Evolutionary conservation across 2,329 filamentous ascomycete species (phyloP), one percentile per base, ranked within the genome.

Genomic region (Arthroderma sp.): DNA sequence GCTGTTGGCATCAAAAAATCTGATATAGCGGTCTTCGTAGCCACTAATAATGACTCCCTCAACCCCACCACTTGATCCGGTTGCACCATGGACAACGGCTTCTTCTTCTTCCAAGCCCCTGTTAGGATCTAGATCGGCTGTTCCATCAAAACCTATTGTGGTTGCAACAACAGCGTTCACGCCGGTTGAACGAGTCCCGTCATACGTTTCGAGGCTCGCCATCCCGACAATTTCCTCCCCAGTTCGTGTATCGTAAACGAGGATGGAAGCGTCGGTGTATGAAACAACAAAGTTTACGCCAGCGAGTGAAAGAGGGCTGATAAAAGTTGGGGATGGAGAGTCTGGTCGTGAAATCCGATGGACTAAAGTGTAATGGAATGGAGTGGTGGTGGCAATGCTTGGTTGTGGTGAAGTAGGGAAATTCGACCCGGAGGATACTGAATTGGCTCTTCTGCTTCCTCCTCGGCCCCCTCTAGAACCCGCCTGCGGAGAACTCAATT

Each of bases 1-100:
- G 67, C 86, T 94, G 61, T 98, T 96, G 51, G 91, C 91, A 71
- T 98, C 91, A 63, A 94, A 98, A 73, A 98, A 94, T 53, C 89
- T 77, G 55, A 98, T 87, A 58, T 87, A 95, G 55, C 85, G 81
- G 67, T 98, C 91, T 69, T 98, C 91, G 60, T 98, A 89, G 52
- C 91, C 91, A 50, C 85, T 93, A 52, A 98, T 95, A 47, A 98
- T 84, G 22, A 93, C 85, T 8, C 91, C 91, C 63, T 95, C 88
- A 1, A 94, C 80, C 31, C 83, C 83, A 46, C 82, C 86, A 42
- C 80, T 83, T 5, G 81, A 80, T 27, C 85, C 84, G 7, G 91
- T 96, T 4, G 89, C 86, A 1, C 87, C 86, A 37, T 82, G 82
- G 1, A 84, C 75, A 5, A 78, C 70, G 7, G 75, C 72, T 50